Evolutionary conservation across 202 grass and related monocot genomes (phyloP).

Genomic region (Cymbopogon flexuosus): DNA sequence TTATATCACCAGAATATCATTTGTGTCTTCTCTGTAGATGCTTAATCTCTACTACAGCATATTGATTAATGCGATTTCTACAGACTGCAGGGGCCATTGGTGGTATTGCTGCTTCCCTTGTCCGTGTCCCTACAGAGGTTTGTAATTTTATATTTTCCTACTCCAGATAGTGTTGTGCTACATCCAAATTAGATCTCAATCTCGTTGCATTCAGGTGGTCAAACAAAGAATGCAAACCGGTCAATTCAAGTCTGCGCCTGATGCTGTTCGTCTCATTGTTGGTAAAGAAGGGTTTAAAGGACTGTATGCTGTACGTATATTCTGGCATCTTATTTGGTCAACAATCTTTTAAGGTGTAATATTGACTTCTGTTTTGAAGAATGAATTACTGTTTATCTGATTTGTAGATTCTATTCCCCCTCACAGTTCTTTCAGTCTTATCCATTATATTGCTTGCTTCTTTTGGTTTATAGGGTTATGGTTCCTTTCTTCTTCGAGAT

Average conservation of each 20-base stretch:
- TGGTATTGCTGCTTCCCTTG: neutral
- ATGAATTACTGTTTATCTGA: neutral
- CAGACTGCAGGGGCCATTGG: neutral
- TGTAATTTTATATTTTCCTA: neutral
- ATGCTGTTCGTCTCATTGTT: neutral
- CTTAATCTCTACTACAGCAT: neutral
- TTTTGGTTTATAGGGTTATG: constrained; percentile 57
- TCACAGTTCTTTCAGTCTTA: neutral
- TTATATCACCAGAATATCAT: neutral
- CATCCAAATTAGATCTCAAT: neutral
- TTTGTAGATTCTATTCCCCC: neutral
- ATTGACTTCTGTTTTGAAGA: neutral
- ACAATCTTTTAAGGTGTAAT: neutral
- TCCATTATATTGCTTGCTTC: neutral
- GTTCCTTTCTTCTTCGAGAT: constrained; percentile 89
- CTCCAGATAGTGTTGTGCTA: neutral
- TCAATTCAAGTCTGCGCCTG: neutral
- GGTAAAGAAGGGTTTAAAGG: neutral
- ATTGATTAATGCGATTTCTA: neutral
- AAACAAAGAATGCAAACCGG: neutral
- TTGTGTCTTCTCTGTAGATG: neutral
- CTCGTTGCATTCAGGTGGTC: neutral
- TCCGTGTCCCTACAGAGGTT: neutral
- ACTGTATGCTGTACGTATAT: neutral
- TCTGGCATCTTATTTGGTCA: neutral